These are phyloP conservation scores for Leccinum variicolor DNA, from an alignment of 768 basidiomycete species.

Conservation along the genomic window DNA sequence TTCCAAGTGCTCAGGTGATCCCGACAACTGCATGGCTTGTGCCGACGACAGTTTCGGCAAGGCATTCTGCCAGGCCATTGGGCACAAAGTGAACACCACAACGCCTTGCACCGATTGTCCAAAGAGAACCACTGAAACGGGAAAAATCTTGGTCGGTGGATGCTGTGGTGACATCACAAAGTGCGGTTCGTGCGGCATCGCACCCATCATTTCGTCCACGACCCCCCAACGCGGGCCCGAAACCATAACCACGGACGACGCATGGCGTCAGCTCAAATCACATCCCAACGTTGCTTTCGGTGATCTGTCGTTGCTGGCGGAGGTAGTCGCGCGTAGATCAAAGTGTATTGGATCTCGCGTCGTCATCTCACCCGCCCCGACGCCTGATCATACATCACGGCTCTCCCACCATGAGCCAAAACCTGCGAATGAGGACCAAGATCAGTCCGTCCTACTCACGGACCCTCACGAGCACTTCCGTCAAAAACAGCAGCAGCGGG, in stretches of 20 bases:
- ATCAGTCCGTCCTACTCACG: conserved; percentile 44
- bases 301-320: conserved; percentile 79
- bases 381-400: conserved; percentile 37
- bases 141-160: conserved; percentile 27
- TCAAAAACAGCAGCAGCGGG: conserved; percentile 39
- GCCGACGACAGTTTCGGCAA: conserved; percentile 83
- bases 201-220: conserved; percentile 27
- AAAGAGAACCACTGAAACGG: conserved; percentile 27
- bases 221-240: conserved; percentile 31
- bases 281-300: conserved; percentile 88
- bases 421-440: conserved; percentile 27
- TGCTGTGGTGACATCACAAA: conserved; percentile 38
- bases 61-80: conserved; percentile 81
- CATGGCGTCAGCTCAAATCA: conserved; percentile 80
- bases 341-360: conserved; percentile 72
- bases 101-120: conserved; percentile 58
- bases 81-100: conserved; percentile 52
- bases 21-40: conserved; percentile 81
- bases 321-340: conserved; percentile 82
- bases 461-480: conserved; percentile 54
- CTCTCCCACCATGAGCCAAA: conserved; percentile 11
- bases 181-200: conserved; percentile 31
- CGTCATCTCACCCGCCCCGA: conserved; percentile 52
- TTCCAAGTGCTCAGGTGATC: conserved; percentile 76
- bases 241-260: conserved; percentile 75